Percentiles rank a stretch among this genome's conserved stretches.
Evolutionary conservation across 1,284 basidiomycete species (phyloP).

Genomic region (Sanguinoderma infundibulare): DNA sequence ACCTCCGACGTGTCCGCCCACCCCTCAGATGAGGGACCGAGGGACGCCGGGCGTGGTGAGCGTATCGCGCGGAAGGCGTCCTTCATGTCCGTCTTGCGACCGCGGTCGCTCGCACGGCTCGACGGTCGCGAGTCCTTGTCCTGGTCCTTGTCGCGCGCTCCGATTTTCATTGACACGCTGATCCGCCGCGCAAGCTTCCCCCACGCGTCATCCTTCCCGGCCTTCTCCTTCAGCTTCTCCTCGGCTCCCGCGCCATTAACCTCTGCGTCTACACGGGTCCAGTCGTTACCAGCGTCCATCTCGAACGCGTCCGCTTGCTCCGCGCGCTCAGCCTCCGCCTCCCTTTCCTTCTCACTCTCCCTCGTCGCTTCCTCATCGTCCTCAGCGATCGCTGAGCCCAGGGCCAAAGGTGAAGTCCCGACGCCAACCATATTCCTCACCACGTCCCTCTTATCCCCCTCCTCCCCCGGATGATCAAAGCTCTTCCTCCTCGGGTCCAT

Average conservation of each 20-base stretch:
- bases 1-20: constrained; percentile 15
- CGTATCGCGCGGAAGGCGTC: constrained; percentile 24
- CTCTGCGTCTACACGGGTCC: constrained; percentile 10
- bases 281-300: constrained; percentile 31
- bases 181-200: constrained; percentile 62
- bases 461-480: constrained; percentile 31
- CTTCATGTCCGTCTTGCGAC: constrained; percentile 24
- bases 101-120: constrained; percentile 22
- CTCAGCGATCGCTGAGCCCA: constrained; percentile 17
- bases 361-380: constrained; percentile 8
- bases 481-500: constrained; percentile 34
- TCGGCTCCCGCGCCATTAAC: not conserved
- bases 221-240: constrained; percentile 11
- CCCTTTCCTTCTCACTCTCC: not conserved
- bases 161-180: constrained; percentile 52
- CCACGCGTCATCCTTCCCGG: constrained; percentile 52
- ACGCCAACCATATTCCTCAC: constrained; percentile 18
- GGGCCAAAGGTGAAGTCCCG: not conserved
- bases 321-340: constrained; percentile 25
- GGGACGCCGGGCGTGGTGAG: constrained; percentile 14
- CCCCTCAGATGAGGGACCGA: too few relatives aligned
- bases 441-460: constrained; percentile 25
- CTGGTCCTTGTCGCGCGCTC: constrained; percentile 33
- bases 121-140: constrained; percentile 25
- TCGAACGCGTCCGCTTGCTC: constrained; percentile 24